Percentiles rank a stretch among this genome's conserved stretches.
phyloP scores from a whole-genome alignment of 306 rosid species.

The Quercus variabilis region DNA sequence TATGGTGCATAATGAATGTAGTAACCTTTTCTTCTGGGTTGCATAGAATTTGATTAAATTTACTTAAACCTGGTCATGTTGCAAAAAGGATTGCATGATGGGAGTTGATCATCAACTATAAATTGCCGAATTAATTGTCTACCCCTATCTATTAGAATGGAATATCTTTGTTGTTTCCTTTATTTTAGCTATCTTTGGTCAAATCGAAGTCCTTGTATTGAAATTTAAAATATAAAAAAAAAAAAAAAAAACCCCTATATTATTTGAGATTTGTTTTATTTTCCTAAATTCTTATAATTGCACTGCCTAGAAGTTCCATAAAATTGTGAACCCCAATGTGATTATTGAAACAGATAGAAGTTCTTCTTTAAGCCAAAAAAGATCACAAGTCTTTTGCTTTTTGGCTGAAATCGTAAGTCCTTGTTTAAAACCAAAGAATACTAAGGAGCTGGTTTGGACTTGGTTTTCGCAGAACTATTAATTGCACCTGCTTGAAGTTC shows the following conservation, averaged over 20 bases:
- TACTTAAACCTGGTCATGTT: neutral
- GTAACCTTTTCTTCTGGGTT: neutral
- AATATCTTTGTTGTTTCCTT: neutral
- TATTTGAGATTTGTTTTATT: no score
- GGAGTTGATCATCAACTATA: neutral
- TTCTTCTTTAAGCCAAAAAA: neutral
- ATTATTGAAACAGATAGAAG: neutral
- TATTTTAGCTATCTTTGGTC: no score
- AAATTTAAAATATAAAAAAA: no score
- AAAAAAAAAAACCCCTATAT: neutral
- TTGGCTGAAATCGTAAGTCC: neutral
- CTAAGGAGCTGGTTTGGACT: neutral
- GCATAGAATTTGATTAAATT: neutral
- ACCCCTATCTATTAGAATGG: neutral
- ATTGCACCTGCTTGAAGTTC: neutral
- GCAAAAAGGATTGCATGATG: neutral
- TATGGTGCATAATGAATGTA: neutral
- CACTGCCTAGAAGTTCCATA: neutral
- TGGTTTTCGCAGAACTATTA: neutral
- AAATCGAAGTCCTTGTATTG: neutral
- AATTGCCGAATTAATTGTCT: neutral
- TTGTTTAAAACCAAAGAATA: neutral
- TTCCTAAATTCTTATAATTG: neutral
- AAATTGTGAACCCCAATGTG: neutral
- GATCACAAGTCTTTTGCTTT: no score